Evolutionary conservation across 2,329 filamentous ascomycete genomes (phyloP).

Genomic region (Diplodia intermedia): DNA sequence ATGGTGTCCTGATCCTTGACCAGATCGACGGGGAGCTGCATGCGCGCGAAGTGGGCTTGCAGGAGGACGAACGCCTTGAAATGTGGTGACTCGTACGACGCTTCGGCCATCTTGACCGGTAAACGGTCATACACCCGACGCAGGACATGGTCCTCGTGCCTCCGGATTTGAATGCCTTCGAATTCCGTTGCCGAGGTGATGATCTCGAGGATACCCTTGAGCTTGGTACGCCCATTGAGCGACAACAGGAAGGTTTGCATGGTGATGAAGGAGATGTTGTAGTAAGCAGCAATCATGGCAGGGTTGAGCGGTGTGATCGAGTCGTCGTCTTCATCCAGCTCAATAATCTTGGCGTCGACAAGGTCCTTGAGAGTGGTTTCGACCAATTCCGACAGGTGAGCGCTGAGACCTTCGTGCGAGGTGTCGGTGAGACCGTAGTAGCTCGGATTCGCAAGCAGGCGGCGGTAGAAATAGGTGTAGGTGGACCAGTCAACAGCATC

Average conservation of each 20-base stretch:
- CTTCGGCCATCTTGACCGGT: slow-evolving; percentile 92
- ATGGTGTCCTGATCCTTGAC: slow-evolving; percentile 95
- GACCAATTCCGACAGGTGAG: slow-evolving; percentile 91
- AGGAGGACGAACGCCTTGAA: slow-evolving; percentile 98
- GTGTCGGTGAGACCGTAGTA: slow-evolving; percentile 92
- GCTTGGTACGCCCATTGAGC: slow-evolving; percentile 83
- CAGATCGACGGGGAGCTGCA: slow-evolving; percentile 94
- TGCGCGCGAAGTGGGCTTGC: slow-evolving; percentile 95
- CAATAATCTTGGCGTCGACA: slow-evolving; percentile 91
- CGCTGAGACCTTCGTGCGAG: slow-evolving; percentile 90
- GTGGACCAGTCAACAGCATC: slow-evolving; percentile 99
- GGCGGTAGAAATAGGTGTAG: slow-evolving; percentile 97
- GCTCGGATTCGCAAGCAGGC: slow-evolving; percentile 91
- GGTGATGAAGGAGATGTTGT: slow-evolving; percentile 98
- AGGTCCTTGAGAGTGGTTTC: slow-evolving; percentile 92
- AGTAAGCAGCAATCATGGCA: slow-evolving; percentile 98
- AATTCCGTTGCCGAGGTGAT: slow-evolving; percentile 97
- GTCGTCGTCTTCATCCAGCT: slow-evolving; percentile 88
- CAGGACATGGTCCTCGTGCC: slow-evolving; percentile 87
- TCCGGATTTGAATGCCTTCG: slow-evolving; percentile 89
- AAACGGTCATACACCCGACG: slow-evolving; percentile 92
- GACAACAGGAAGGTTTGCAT: slow-evolving; percentile 99
- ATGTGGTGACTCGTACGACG: slow-evolving; percentile 88
- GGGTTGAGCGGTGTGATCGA: slow-evolving; percentile 88
- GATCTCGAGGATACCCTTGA: slow-evolving; percentile 97